Evolutionary conservation across 2,329 filamentous ascomycete genomes (phyloP).

Genomic region (Dactylella cylindrospora): DNA sequence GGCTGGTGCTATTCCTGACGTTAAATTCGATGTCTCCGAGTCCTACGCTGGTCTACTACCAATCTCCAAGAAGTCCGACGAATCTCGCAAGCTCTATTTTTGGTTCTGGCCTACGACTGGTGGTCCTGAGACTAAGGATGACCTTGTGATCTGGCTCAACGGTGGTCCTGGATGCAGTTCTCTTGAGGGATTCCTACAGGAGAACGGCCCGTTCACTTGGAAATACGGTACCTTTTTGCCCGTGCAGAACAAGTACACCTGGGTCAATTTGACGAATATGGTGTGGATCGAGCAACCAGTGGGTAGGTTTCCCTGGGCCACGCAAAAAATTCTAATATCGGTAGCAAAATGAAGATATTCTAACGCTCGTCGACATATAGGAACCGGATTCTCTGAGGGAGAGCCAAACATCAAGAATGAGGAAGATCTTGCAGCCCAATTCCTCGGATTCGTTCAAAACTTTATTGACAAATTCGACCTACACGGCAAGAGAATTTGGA

Average conservation of each 20-base stretch:
- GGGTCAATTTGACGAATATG: slow-evolving; percentile 74
- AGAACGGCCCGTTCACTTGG: slow-evolving; percentile 75
- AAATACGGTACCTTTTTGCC: slow-evolving; percentile 68
- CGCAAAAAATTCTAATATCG: background rate
- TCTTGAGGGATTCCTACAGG: slow-evolving; percentile 69
- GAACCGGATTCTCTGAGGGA: slow-evolving; percentile 69
- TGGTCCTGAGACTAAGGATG: slow-evolving; percentile 58
- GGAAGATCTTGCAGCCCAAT: slow-evolving; percentile 69
- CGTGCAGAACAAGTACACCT: slow-evolving; percentile 68
- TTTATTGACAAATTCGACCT: slow-evolving; percentile 71
- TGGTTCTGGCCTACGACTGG: slow-evolving; percentile 65
- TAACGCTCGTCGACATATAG: slow-evolving; percentile 53
- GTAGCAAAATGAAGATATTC: background rate
- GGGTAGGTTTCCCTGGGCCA: slow-evolving; percentile 50
- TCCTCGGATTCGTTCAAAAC: slow-evolving; percentile 77
- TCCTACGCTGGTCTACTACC: slow-evolving; percentile 66
- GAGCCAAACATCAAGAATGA: slow-evolving; percentile 65
- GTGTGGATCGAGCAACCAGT: slow-evolving; percentile 72
- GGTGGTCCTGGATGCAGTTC: slow-evolving; percentile 62
- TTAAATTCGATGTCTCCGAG: slow-evolving; percentile 68
- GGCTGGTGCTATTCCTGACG: slow-evolving; percentile 62
- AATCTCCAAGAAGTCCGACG: slow-evolving; percentile 57
- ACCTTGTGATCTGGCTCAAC: slow-evolving; percentile 66
- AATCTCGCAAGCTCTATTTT: slow-evolving; percentile 62
- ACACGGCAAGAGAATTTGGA: slow-evolving; percentile 68